Conservation (phyloP, 2,329 filamentous ascomycete species). For the Chaetomium globosum region DNA sequence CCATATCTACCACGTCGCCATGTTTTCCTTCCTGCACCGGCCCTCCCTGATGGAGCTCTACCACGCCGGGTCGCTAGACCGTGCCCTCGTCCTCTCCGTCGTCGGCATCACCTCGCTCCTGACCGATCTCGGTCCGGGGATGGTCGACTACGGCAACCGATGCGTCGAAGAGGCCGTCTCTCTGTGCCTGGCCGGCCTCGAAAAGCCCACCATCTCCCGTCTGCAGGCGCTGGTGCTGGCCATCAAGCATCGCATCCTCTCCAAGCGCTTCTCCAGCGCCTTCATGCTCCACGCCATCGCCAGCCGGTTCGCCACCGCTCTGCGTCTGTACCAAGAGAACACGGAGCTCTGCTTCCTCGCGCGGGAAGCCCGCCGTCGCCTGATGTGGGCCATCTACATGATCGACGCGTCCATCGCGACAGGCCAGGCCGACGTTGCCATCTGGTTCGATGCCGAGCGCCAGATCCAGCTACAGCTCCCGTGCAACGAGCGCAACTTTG, state of each 20-base stretch:
- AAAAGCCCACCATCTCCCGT: constrained; percentile 59
- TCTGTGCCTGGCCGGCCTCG: constrained; percentile 56
- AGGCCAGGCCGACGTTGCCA: constrained; percentile 51
- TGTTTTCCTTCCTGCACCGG: constrained; percentile 61
- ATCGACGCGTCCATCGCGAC: constrained; percentile 53
- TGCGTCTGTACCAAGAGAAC: constrained; percentile 55
- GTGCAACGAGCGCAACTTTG: constrained; percentile 56
- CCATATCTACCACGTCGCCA: constrained; percentile 61
- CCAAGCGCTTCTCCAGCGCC: constrained; percentile 50
- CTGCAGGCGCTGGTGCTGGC: constrained; percentile 53
- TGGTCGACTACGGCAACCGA: constrained; percentile 55
- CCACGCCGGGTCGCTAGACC: constrained; percentile 59
- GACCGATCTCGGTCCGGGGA: constrained; percentile 57
- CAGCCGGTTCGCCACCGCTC: constrained; percentile 52
- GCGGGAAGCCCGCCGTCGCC: constrained; percentile 49
- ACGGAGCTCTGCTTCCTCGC: constrained; percentile 49
- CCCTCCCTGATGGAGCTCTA: constrained; percentile 63
- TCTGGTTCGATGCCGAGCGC: constrained; percentile 46
- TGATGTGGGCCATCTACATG: constrained; percentile 55
- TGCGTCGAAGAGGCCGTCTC: constrained; percentile 59
- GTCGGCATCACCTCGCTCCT: constrained; percentile 60
- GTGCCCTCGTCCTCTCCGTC: constrained; percentile 56
- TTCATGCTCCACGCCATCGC: constrained; percentile 53
- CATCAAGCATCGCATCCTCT: constrained; percentile 53
- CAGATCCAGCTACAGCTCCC: constrained; percentile 53